Percentiles rank a stretch among this genome's conserved stretches.
Conservation (phyloP, 106 monocot species). For the Dioscorea zingiberensis region DNA sequence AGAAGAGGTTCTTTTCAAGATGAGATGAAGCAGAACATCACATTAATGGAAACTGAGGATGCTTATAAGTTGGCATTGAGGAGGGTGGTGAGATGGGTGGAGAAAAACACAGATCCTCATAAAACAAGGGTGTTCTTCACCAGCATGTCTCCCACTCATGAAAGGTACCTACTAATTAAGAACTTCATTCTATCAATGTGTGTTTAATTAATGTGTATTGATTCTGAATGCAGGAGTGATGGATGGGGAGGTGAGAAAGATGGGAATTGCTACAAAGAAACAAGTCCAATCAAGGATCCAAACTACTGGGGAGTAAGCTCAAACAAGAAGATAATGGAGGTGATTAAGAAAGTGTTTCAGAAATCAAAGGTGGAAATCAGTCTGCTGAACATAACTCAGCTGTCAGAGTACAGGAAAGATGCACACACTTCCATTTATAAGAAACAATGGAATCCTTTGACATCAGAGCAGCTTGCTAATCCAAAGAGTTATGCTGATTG, state of each 20-base stretch:
- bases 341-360: neutral
- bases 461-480: conserved; percentile 34
- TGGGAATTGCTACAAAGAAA: conserved; percentile 9
- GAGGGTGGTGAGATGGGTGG: neutral
- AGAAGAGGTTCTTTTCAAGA: neutral
- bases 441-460: conserved; percentile 25
- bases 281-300: neutral
- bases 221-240: neutral
- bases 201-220: neutral
- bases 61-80: conserved; percentile 2
- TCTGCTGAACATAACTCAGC: conserved; percentile 56
- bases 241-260: conserved; percentile 7
- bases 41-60: neutral
- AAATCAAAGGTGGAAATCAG: neutral
- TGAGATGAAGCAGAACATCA: neutral
- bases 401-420: conserved; percentile 68
- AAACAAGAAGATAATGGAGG: conserved; percentile 2
- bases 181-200: too few relatives aligned
- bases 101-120: conserved; percentile 3
- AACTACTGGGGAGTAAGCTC: neutral
- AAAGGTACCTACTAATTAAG: neutral
- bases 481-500: conserved; percentile 56
- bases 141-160: conserved; percentile 5
- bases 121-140: neutral
- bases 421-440: conserved; percentile 50